Evolutionary conservation across 148 eudicot species (phyloP).

Genomic region (Rhododendron vialii): DNA sequence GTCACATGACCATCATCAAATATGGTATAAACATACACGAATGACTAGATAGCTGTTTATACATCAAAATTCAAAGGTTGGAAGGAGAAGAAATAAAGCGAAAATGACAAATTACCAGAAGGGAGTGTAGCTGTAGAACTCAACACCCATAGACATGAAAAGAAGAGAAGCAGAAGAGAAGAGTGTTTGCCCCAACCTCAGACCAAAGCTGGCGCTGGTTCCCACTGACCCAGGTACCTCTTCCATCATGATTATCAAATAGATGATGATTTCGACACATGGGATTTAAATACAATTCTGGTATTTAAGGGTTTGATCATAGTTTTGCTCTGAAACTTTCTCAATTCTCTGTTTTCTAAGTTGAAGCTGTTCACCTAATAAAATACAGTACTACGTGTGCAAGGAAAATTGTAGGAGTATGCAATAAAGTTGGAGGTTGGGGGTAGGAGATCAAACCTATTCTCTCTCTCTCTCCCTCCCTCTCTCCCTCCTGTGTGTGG

Average conservation of each 20-base stretch:
- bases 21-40: neutral
- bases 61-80: neutral
- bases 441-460: neutral
- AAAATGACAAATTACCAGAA: slow-evolving; percentile 35
- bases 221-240: slow-evolving; percentile 53
- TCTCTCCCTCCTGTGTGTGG: neutral
- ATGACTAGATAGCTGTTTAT: neutral
- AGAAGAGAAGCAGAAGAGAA: slow-evolving; percentile 45
- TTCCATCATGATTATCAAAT: slow-evolving; percentile 8
- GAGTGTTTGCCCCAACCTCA: slow-evolving; percentile 49
- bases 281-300: neutral
- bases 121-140: slow-evolving; percentile 54
- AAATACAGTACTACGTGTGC: neutral
- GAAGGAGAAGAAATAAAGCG: neutral
- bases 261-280: neutral
- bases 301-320: neutral
- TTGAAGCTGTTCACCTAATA: neutral
- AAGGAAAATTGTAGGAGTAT: neutral
- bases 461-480: slow-evolving; percentile 2
- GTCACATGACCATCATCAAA: neutral
- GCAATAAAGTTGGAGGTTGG: neutral
- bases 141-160: slow-evolving; percentile 52
- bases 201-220: slow-evolving; percentile 39
- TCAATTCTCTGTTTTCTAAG: neutral
- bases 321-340: slow-evolving; percentile 1